Evolutionary conservation across 495 filamentous ascomycete genomes (phyloP).

Genomic region (Aspergillus haitiensis): DNA sequence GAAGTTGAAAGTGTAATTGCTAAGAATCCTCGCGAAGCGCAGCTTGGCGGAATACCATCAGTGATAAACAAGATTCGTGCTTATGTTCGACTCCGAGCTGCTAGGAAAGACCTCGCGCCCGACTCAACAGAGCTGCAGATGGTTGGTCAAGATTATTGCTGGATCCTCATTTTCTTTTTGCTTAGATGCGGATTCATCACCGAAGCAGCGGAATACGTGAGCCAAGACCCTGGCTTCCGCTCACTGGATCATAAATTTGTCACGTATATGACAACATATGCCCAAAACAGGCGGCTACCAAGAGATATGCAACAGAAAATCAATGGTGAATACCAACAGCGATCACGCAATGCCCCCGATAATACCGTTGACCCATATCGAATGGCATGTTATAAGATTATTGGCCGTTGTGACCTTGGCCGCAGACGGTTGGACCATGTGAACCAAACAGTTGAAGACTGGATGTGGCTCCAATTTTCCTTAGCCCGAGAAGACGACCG

Average conservation of each 20-base stretch:
- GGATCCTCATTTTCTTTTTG: constrained; percentile 93
- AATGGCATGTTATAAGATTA: constrained; percentile 96
- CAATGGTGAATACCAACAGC: constrained; percentile 83
- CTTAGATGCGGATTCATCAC: constrained; percentile 78
- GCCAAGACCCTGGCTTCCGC: constrained; percentile 75
- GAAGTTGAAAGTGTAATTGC: constrained; percentile 72
- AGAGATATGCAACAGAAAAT: constrained; percentile 80
- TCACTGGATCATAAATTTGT: constrained; percentile 87
- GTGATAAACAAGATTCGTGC: constrained; percentile 87
- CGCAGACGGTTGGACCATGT: constrained; percentile 79
- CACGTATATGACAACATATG: constrained; percentile 82
- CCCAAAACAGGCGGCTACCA: constrained; percentile 66
- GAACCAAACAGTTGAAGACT: constrained; percentile 82
- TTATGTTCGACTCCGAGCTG: constrained; percentile 75
- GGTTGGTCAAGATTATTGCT: constrained; percentile 77
- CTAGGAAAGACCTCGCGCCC: constrained; percentile 74
- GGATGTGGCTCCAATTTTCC: constrained; percentile 95
- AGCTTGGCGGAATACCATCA: constrained; percentile 83
- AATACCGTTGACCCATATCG: constrained; percentile 90
- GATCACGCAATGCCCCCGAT: constrained; percentile 77
- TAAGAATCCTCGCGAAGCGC: constrained; percentile 84
- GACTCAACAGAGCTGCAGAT: constrained; percentile 72
- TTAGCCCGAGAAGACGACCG: constrained; percentile 86
- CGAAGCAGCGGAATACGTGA: constrained; percentile 85
- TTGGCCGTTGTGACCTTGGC: constrained; percentile 87